Evolutionary conservation across 2,329 filamentous ascomycete species (phyloP), one percentile per base, ranked within the genome.

Genomic region (Fusarium sp.): DNA sequence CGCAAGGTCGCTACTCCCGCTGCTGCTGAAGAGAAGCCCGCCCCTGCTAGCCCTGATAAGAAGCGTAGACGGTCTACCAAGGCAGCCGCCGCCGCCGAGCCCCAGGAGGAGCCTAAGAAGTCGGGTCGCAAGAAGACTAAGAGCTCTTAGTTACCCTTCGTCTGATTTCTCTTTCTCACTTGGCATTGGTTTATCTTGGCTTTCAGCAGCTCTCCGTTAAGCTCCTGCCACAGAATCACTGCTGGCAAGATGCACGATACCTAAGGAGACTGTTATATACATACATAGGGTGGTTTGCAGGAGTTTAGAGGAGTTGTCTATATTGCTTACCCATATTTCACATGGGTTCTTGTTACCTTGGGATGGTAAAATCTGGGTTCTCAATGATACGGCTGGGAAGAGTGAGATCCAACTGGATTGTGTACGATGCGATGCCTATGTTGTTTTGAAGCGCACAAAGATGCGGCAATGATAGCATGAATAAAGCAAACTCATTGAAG

Each of bases 41-140:
- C 80, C 26, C 83, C 85, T 26, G 83, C 83, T 58, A 88, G 85
- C 77, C 87, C 88, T 30, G 88, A 88, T 69, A 88, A 88, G 84
- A 90, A 90, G 86, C 84, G 88, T 72, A 86, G 89, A 79, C 81
- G 88, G 12, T 87, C 85, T 7, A 80, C 79, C 73, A 89, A 89
- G 83, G 84, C 81, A 44, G 80, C 81, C 42, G 80, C 81, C 31
- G 86, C 80, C 31, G 85, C 80, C 28, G 86, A 88, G 77, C 80
- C 61, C 80, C 84, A 60, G 70, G 86, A 88, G 76, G 87, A 89
- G 77, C 84, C 85, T 67, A 88, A 88, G 84, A 88, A 88, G 81
- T 86, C 84, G 56, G 83, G 82, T 70, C 85, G 85, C 76, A 88
- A 88, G 84, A 88, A 88, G 85, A 83, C 81, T 82, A 81, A 81